Evolutionary conservation across 2,329 filamentous ascomycete species (phyloP).

Genomic region (Fusarium sulawesiense): DNA sequence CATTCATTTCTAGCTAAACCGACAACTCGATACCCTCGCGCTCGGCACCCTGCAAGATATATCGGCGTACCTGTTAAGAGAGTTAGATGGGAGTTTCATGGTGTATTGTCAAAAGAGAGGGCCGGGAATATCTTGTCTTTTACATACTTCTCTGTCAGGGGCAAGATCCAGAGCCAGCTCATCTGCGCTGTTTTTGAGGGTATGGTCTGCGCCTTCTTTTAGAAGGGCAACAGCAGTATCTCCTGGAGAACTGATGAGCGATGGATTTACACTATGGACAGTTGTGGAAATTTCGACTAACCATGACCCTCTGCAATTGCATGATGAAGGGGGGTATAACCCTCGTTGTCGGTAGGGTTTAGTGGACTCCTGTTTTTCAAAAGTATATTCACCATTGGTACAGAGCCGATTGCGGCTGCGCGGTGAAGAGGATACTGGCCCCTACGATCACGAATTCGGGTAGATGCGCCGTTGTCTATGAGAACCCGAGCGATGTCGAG

Average conservation of each 20-base stretch:
- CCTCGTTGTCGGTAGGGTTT: constrained; percentile 83
- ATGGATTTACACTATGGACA: neutral
- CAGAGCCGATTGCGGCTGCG: constrained; percentile 87
- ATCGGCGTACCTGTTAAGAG: constrained; percentile 72
- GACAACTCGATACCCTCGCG: constrained; percentile 80
- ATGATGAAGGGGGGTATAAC: constrained; percentile 91
- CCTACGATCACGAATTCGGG: constrained; percentile 83
- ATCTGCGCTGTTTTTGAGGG: constrained; percentile 80
- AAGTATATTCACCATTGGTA: constrained; percentile 86
- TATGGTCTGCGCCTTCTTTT: constrained; percentile 84
- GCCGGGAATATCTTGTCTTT: constrained; percentile 3
- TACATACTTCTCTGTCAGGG: constrained; percentile 82
- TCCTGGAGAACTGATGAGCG: constrained; percentile 55
- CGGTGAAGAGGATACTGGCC: constrained; percentile 93
- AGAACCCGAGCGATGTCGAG: constrained; percentile 83
- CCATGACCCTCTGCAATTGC: constrained; percentile 80
- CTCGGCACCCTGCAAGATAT: constrained; percentile 82
- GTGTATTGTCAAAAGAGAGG: neutral
- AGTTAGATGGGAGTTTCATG: constrained; percentile 38
- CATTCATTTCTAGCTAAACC: constrained; percentile 43
- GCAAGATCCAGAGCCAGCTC: constrained; percentile 81
- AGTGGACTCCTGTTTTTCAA: constrained; percentile 82
- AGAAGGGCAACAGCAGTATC: constrained; percentile 86
- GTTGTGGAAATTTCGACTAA: constrained; percentile 46
- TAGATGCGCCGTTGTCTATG: constrained; percentile 79